These are phyloP conservation scores for Syzygium aromaticum DNA, from an alignment of 345 rosid genomes.

Conservation along the genomic window DNA sequence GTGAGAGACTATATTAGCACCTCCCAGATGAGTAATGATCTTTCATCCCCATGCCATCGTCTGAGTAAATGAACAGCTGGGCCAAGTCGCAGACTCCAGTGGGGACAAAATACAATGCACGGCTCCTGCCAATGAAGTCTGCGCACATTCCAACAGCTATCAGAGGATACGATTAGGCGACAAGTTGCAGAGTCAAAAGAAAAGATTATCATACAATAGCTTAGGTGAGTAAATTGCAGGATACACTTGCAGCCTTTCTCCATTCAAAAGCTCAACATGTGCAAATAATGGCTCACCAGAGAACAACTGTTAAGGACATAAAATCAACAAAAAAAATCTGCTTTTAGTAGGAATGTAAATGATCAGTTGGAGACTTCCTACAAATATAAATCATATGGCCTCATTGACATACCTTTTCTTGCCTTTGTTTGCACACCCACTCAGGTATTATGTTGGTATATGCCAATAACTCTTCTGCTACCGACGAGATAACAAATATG, in stretches of 20 bases:
- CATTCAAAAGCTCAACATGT: conserved; percentile 48
- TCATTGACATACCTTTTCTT: conserved; percentile 51
- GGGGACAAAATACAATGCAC: conserved; percentile 67
- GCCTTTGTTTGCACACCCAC: conserved; percentile 74
- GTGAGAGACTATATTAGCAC: conserved; percentile 30
- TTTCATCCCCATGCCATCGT: conserved; percentile 64
- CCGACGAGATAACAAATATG: conserved; percentile 58
- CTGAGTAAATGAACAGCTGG: conserved; percentile 69
- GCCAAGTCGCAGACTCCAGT: conserved; percentile 81
- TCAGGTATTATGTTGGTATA: conserved; percentile 67
- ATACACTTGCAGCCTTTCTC: conserved; percentile 50
- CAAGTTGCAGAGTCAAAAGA: not conserved
- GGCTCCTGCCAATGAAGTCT: conserved; percentile 83
- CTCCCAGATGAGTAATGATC: conserved; percentile 74
- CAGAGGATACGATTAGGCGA: not conserved
- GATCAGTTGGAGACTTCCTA: not conserved
- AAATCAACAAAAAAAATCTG: not conserved
- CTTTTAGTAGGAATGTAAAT: not conserved
- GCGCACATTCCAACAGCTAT: conserved; percentile 16
- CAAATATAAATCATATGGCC: not conserved
- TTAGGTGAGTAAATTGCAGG: conserved; percentile 69
- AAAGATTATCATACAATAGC: conserved; percentile 43
- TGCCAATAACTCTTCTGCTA: conserved; percentile 73
- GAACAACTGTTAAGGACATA: conserved; percentile 43
- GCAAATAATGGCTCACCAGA: conserved; percentile 72